Conservation (phyloP, 306 rosid genomes). For the Citrullus colocynthis region DNA sequence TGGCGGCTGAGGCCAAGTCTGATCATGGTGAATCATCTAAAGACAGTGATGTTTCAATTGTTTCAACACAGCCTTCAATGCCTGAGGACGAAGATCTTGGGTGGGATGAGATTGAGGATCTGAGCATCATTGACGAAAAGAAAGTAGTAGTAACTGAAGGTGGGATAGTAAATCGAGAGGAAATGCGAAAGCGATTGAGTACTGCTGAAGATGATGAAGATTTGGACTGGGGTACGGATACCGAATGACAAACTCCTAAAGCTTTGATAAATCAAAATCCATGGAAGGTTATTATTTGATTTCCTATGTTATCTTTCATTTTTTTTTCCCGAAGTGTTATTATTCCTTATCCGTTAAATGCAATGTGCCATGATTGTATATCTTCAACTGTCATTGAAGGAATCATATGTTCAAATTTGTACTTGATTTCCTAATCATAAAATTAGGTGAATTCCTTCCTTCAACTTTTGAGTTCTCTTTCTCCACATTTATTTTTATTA, state of each 20-base stretch:
- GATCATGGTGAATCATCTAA: conserved; percentile 26
- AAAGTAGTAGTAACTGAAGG: conserved; percentile 15
- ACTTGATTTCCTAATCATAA: neutral
- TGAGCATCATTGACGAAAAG: conserved; percentile 57
- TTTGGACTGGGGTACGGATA: conserved; percentile 83
- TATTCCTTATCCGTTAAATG: neutral
- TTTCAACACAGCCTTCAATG: conserved; percentile 19
- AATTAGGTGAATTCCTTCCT: neutral
- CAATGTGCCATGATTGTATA: neutral
- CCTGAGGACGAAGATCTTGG: conserved; percentile 66
- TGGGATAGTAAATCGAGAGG: conserved; percentile 27
- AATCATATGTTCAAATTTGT: neutral
- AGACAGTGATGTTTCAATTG: conserved; percentile 21
- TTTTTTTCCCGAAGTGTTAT: neutral
- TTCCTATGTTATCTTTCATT: conserved; percentile 3
- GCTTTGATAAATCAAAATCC: conserved; percentile 16
- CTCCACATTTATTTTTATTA: neutral
- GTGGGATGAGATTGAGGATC: conserved; percentile 95
- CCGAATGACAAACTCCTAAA: conserved; percentile 41
- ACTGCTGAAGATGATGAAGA: conserved; percentile 73
- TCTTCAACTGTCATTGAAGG: conserved; percentile 7
- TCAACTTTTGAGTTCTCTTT: neutral
- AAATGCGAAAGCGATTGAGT: conserved; percentile 50
- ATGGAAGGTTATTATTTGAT: neutral
- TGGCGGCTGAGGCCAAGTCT: conserved; percentile 13